phyloP scores from a whole-genome alignment of 2,329 filamentous ascomycete genomes.

The Alternaria sp. region DNA sequence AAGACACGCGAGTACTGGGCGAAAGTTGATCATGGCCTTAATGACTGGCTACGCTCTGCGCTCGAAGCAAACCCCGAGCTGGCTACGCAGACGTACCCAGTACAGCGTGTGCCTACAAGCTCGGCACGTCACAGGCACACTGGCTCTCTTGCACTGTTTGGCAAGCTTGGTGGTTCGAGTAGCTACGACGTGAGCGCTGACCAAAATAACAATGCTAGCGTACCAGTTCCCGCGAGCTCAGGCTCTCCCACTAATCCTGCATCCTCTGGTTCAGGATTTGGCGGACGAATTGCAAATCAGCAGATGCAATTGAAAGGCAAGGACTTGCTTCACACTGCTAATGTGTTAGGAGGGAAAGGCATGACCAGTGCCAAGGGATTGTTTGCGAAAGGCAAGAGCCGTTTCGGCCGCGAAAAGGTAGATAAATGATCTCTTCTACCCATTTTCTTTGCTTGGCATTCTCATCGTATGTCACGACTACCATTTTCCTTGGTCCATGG shows the following conservation, averaged over 20 bases:
- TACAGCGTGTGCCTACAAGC: slow-evolving; percentile 35
- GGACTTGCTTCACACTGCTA: slow-evolving; percentile 84
- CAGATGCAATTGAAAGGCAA: slow-evolving; percentile 81
- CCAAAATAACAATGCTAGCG: slow-evolving; percentile 29
- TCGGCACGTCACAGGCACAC: slow-evolving; percentile 44
- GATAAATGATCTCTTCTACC: slow-evolving; percentile 68
- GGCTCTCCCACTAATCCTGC: slow-evolving; percentile 28
- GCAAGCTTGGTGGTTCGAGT: slow-evolving; percentile 39
- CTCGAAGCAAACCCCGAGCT: slow-evolving; percentile 61
- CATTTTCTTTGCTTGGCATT: slow-evolving; percentile 17
- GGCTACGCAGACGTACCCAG: slow-evolving; percentile 35
- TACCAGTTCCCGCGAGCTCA: slow-evolving; percentile 36
- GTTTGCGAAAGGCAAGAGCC: slow-evolving; percentile 88
- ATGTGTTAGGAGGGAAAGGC: slow-evolving; percentile 70
- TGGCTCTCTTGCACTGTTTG: slow-evolving; percentile 46
- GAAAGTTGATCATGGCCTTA: slow-evolving; percentile 75
- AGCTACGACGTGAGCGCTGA: slow-evolving; percentile 23
- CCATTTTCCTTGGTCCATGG: slow-evolving; percentile 12
- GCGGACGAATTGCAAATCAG: slow-evolving; percentile 30
- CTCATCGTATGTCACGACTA: slow-evolving; percentile 15
- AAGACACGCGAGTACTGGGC: slow-evolving; percentile 75
- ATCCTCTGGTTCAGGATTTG: slow-evolving; percentile 28
- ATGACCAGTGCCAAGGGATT: slow-evolving; percentile 87
- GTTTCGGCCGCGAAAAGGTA: slow-evolving; percentile 84
- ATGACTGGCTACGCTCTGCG: slow-evolving; percentile 62